A percentile compares a stretch with the other conserved stretches of the same genome.
Conservation (phyloP, 208 protist genomes). For the Trichomonas vaginalis region DNA sequence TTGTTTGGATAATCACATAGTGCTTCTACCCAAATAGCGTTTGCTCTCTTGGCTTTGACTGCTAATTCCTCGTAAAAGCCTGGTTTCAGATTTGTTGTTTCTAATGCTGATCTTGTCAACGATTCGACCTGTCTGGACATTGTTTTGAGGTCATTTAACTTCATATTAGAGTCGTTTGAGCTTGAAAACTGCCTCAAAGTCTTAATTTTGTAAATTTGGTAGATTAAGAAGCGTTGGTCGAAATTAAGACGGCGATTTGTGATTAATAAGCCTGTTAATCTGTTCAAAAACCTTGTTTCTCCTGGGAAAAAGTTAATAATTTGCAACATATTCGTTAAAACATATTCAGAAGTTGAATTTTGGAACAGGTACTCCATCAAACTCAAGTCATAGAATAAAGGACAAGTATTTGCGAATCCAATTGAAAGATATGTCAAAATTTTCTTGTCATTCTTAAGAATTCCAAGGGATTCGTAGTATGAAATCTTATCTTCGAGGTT, state of each 20-base stretch:
- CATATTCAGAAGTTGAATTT: not conserved
- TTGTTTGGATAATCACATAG: not conserved
- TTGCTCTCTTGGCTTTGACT: not conserved
- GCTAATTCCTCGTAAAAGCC: not conserved
- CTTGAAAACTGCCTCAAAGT: not conserved
- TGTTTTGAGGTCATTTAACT: not conserved
- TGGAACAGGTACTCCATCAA: not conserved
- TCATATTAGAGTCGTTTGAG: not conserved
- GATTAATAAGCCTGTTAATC: not conserved
- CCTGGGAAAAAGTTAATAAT: not conserved
- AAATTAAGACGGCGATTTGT: not conserved
- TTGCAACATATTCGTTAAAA: not conserved
- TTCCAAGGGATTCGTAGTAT: not conserved
- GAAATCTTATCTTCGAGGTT: not conserved
- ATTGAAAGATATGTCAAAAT: not conserved
- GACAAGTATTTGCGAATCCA: not conserved
- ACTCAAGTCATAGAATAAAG: not conserved
- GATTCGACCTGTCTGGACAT: not conserved
- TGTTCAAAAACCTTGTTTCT: not conserved
- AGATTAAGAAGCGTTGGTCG: not conserved
- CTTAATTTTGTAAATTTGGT: not conserved
- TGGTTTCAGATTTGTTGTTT: not conserved
- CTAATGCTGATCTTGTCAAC: not conserved
- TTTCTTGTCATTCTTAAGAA: not conserved
- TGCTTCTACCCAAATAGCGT: not conserved